A percentile compares a stretch with the other conserved stretches of the same genome.
phyloP scores from a whole-genome alignment of 352 stramenopile species.

The Pythium chondricola region DNA sequence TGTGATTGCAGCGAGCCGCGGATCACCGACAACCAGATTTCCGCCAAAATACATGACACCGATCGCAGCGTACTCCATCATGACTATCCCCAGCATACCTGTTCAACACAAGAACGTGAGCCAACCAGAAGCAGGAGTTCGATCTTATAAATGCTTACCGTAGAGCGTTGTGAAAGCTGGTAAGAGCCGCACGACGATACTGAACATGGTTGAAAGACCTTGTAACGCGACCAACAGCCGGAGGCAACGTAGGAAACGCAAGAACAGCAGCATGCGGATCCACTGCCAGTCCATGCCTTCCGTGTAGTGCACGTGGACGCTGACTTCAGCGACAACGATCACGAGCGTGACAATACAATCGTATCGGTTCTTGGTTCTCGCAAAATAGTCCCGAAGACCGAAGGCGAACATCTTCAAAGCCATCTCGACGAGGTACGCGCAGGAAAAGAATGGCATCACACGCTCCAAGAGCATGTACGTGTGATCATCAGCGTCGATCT shows the following conservation, averaged over 20 bases:
- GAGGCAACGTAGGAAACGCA: conserved; percentile 51
- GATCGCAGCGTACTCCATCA: conserved; percentile 52
- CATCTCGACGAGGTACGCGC: conserved; percentile 76
- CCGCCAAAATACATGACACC: conserved; percentile 63
- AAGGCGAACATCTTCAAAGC: conserved; percentile 68
- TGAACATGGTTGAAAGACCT: conserved; percentile 46
- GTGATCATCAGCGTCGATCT: conserved; percentile 22
- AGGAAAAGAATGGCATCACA: conserved; percentile 66
- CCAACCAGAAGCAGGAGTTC: background rate
- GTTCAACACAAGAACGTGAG: background rate
- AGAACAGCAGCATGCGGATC: conserved; percentile 46
- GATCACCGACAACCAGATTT: conserved; percentile 35
- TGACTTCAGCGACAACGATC: conserved; percentile 46
- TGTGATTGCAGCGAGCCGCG: conserved; percentile 23
- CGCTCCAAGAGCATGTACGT: conserved; percentile 32
- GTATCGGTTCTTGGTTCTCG: conserved; percentile 71
- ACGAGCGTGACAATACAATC: conserved; percentile 73
- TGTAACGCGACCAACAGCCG: conserved; percentile 43
- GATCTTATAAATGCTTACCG: conserved; percentile 17
- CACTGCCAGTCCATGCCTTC: conserved; percentile 36
- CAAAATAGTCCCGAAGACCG: conserved; percentile 48
- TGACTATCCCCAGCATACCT: conserved; percentile 55
- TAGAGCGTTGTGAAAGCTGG: conserved; percentile 52
- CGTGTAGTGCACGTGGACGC: conserved; percentile 42
- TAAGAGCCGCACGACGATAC: conserved; percentile 38